These are phyloP conservation scores for Phyllosticta citribraziliensis DNA, from an alignment of 2,329 filamentous ascomycete species.

Conservation along the genomic window DNA sequence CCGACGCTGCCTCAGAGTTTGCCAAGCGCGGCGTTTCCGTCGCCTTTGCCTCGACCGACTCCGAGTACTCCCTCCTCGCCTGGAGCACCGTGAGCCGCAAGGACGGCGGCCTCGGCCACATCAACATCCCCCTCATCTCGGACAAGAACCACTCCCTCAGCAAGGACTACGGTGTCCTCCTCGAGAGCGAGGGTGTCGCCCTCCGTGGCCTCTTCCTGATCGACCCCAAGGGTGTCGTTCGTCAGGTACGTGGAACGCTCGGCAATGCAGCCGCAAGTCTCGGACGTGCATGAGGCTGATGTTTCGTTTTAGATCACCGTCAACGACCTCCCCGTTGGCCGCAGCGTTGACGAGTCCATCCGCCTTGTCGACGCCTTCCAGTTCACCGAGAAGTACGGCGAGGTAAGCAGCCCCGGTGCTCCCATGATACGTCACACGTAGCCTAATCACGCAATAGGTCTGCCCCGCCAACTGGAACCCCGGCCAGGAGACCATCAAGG, in stretches of 20 bases:
- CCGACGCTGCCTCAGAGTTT: constrained; percentile 52
- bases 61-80: constrained; percentile 47
- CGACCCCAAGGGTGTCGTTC: constrained; percentile 50
- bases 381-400: constrained; percentile 34
- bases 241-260: constrained; percentile 30
- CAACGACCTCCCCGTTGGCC: constrained; percentile 56
- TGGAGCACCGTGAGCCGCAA: constrained; percentile 50
- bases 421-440: not conserved
- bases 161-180: constrained; percentile 52
- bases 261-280: constrained; percentile 2
- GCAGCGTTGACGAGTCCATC: constrained; percentile 54
- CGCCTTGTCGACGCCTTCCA: constrained; percentile 45
- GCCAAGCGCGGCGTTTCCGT: constrained; percentile 49
- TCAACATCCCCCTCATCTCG: constrained; percentile 52
- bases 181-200: constrained; percentile 54
- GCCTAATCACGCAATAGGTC: constrained; percentile 15
- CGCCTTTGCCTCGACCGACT: constrained; percentile 53
- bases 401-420: constrained; percentile 16
- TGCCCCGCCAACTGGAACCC: constrained; percentile 36
- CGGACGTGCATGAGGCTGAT: constrained; percentile 9
- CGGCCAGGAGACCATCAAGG: constrained; percentile 31
- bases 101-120: constrained; percentile 51
- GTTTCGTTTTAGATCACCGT: constrained; percentile 44
- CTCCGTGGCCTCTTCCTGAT: constrained; percentile 57
- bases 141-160: constrained; percentile 53